Conservation (phyloP, 257 asterid genomes). For the Scutellaria baicalensis region DNA sequence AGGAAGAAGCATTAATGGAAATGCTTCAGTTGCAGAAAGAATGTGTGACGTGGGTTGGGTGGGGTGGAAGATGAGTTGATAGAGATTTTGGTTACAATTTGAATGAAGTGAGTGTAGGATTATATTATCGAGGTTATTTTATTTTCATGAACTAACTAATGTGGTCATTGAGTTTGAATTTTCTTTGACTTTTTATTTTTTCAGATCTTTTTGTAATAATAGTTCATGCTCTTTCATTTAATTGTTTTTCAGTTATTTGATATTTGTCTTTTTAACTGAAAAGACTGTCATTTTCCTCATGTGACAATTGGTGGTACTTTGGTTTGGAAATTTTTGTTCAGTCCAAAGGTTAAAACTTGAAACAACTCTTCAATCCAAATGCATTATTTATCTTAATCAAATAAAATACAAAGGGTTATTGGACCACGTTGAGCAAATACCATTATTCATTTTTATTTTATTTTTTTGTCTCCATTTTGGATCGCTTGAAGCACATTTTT, state of each 20-base stretch:
- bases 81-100: slow-evolving; percentile 17
- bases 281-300: slow-evolving; percentile 1
- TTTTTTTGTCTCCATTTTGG: not conserved
- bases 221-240: too few relatives aligned
- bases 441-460: too few relatives aligned
- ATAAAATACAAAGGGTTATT: too few relatives aligned
- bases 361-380: too few relatives aligned
- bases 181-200: slow-evolving; percentile 8
- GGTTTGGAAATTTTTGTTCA: slow-evolving; percentile 1
- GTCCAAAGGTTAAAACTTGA: not conserved
- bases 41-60: slow-evolving; percentile 8
- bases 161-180: slow-evolving; percentile 36
- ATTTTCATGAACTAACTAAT: slow-evolving; percentile 8
- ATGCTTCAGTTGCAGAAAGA: slow-evolving; percentile 29
- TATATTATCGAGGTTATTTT: slow-evolving; percentile 35
- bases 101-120: slow-evolving; percentile 15
- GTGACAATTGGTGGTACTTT: not conserved
- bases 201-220: too few relatives aligned
- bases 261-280: slow-evolving; percentile 17
- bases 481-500: not conserved
- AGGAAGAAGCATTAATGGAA: not conserved
- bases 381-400: too few relatives aligned
- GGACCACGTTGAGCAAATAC: too few relatives aligned
- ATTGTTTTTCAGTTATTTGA: not conserved
- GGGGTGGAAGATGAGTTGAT: slow-evolving; percentile 19